phyloP scores from a whole-genome alignment of 169 alveolate species.

The Fabrea salina region DNA sequence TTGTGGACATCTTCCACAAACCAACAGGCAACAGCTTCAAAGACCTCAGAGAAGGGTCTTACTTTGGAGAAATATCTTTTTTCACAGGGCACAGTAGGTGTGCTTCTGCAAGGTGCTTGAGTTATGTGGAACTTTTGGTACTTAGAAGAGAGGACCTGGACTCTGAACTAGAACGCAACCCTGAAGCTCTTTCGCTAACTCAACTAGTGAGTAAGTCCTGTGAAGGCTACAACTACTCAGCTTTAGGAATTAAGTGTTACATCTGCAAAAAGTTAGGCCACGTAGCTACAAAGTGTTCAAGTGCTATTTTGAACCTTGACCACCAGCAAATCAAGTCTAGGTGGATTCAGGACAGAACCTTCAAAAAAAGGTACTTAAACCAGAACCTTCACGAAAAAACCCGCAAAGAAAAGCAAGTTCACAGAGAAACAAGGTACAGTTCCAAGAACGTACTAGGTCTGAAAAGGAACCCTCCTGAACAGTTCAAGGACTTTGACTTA shows the following conservation, averaged over 20 bases:
- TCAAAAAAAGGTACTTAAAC: neutral
- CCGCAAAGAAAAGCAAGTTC: neutral
- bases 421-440: neutral
- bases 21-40: neutral
- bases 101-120: constrained; percentile 14
- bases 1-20: constrained; percentile 5
- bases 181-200: too few relatives aligned
- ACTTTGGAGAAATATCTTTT: constrained; percentile 42
- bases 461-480: neutral
- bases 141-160: neutral
- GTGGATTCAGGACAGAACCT: neutral
- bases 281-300: neutral
- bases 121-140: constrained; percentile 11
- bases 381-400: neutral
- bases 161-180: neutral
- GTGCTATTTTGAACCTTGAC: neutral
- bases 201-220: too few relatives aligned
- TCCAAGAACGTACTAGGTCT: neutral
- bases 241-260: neutral
- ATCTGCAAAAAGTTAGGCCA: constrained; percentile 22
- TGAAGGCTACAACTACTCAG: too few relatives aligned
- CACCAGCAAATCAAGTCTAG: neutral
- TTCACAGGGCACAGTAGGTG: constrained; percentile 31
- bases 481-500: too few relatives aligned
- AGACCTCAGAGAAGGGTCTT: neutral